A percentile compares a stretch with the other conserved stretches of the same genome.
These are phyloP conservation scores for Pilaira anomala DNA, from an alignment of 192 early-diverging fungal genomes.

Conservation along the genomic window DNA sequence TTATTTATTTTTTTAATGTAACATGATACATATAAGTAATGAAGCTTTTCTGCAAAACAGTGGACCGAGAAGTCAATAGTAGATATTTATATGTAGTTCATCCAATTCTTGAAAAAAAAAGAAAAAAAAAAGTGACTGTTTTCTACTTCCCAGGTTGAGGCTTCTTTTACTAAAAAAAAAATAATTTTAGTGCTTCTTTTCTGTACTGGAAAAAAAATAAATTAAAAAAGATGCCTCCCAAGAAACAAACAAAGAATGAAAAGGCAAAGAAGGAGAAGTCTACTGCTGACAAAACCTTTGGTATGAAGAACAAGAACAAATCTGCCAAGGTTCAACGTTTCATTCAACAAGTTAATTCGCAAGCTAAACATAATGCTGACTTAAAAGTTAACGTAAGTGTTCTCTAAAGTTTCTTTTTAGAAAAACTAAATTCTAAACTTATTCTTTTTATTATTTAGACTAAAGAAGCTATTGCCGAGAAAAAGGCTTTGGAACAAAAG, in stretches of 20 bases:
- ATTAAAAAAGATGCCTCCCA: conserved; percentile 70
- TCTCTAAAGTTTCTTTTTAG: not conserved
- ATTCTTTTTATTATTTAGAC: not conserved
- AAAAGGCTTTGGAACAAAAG: conserved; percentile 79
- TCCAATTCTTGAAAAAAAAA: too few species aligned
- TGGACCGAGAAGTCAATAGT: too few species aligned
- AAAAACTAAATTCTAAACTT: not conserved
- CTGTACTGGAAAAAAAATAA: not conserved
- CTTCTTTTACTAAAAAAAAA: too few species aligned
- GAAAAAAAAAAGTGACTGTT: too few species aligned
- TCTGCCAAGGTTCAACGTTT: conserved; percentile 87
- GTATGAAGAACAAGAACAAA: conserved; percentile 98
- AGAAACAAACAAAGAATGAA: conserved; percentile 59
- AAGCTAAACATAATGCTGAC: conserved; percentile 54
- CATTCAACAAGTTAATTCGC: conserved; percentile 88
- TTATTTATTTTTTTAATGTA: too few species aligned
- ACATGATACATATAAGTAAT: too few species aligned
- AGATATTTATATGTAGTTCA: too few species aligned
- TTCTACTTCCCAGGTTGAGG: too few species aligned
- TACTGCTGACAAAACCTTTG: conserved; percentile 97
- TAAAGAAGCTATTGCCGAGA: conserved; percentile 66
- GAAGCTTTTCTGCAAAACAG: too few species aligned
- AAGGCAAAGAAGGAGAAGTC: conserved; percentile 73
- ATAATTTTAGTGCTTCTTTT: not conserved
- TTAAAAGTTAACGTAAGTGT: not conserved